Evolutionary conservation across 805 yeast genomes (phyloP), one percentile per base, ranked within the genome.

Genomic region (Saccharomycopsis amapae): DNA sequence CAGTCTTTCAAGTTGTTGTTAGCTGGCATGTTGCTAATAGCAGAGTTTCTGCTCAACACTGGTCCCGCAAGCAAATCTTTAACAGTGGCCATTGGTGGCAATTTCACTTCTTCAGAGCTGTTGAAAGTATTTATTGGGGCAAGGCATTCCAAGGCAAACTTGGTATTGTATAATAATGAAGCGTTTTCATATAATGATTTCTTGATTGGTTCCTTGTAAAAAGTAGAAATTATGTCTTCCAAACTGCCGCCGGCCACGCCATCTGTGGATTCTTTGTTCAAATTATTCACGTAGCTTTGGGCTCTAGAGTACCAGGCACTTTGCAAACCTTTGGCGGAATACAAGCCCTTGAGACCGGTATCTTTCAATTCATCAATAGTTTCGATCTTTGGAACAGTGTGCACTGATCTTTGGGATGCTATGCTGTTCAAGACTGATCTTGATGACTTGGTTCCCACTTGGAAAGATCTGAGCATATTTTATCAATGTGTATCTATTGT

Each of bases 231-330:
- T 13, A 50, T 44, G 19, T 33, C 33, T 25, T 46, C 50, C 19
- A 49, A 43, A 23, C 34, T 34, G n/a, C 33, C 25, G 5, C 45
- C 38, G 23, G 6, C 15, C 31, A 41, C 17, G 24, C 44, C 48
- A 1, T 53, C 57, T 36, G 57, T 57, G 13, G 53, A 39, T 2
- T 61, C 55, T 31, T 55, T 52, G 55, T 74, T 73, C 44, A 78
- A 59, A 20, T 64, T 64, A 3, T 60, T 62, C 4, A 69, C 62
- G 42, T 69, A 68, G 6, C 50, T 28, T 2, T 62, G 60, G 2
- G 71, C 65, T 54, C 78, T 68, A 19, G 67, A 63, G 51, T 62
- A 68, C 76, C 80, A 78, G 2, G 75, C 70, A 48, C 68, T 73
- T 12, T 70, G 56, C n/a, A 78, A 56, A 7, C 79, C 77, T 36